phyloP scores from a whole-genome alignment of 208 protist species.

The Borovskyia barvae region DNA sequence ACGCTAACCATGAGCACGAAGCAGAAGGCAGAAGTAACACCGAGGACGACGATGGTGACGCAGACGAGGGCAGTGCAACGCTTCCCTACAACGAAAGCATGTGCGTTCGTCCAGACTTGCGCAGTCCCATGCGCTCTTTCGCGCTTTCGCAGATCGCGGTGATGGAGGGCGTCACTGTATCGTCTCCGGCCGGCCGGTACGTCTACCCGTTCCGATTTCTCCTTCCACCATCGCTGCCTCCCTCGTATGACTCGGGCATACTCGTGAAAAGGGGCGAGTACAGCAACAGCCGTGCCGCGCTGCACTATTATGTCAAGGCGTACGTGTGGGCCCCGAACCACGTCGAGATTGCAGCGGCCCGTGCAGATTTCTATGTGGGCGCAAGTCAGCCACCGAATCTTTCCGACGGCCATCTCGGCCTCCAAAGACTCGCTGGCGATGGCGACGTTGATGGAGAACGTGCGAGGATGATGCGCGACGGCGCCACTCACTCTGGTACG shows the following conservation, averaged over 20 bases:
- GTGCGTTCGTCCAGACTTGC: conserved; percentile 4
- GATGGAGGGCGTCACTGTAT: conserved; percentile 13
- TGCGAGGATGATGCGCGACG: too few relatives aligned
- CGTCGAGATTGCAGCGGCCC: conserved; percentile 3
- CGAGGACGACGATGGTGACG: neutral
- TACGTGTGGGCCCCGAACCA: conserved; percentile 11
- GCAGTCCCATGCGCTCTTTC: conserved; percentile 2
- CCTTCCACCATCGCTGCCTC: conserved; percentile 20
- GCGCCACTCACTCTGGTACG: too few relatives aligned
- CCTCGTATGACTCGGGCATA: conserved; percentile 23
- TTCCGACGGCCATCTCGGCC: conserved; percentile 3
- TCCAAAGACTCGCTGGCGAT: conserved; percentile 3
- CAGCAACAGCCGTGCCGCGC: conserved; percentile 22
- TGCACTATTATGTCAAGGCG: conserved; percentile 30
- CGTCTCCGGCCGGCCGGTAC: conserved; percentile 16
- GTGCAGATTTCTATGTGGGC: conserved; percentile 11
- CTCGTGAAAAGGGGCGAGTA: conserved; percentile 16
- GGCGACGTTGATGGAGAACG: too few relatives aligned
- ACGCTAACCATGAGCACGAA: neutral
- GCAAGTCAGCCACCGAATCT: conserved; percentile 14
- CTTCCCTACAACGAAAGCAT: conserved; percentile 8
- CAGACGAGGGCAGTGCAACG: too few relatives aligned
- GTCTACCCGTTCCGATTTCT: conserved; percentile 27
- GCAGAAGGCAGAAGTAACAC: neutral
- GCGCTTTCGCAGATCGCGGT: conserved; percentile 7